Conservation (phyloP, 1,139 yeast species). For the Meyerozyma elateridarum region DNA sequence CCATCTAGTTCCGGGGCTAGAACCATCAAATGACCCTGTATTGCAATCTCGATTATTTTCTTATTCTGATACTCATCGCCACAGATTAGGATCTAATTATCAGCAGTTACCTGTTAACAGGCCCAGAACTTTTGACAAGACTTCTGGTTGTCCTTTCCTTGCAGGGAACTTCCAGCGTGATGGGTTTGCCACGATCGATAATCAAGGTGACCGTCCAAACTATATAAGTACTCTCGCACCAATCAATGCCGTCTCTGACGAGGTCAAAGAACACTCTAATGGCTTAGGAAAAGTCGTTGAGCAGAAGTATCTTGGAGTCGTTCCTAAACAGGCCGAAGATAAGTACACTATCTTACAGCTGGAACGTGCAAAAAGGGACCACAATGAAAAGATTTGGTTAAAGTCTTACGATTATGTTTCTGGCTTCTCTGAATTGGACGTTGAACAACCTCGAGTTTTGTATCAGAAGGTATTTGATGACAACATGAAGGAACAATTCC, state of each 20-base stretch:
- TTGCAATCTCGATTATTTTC: slow-evolving; percentile 55
- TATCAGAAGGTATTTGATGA: slow-evolving; percentile 33
- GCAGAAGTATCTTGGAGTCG: slow-evolving; percentile 24
- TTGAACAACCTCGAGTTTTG: slow-evolving; percentile 41
- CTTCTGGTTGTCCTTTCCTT: slow-evolving; percentile 25
- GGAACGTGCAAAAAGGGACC: slow-evolving; percentile 23
- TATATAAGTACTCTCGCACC: slow-evolving; percentile 23
- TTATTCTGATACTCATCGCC: slow-evolving; percentile 58
- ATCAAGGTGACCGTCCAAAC: slow-evolving; percentile 27
- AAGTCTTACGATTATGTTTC: slow-evolving; percentile 34
- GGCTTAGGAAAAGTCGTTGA: slow-evolving; percentile 18
- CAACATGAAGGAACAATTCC: slow-evolving; percentile 25
- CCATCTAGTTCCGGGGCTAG: slow-evolving; percentile 56
- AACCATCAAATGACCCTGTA: slow-evolving; percentile 57
- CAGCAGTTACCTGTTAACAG: slow-evolving; percentile 28
- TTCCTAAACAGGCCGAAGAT: slow-evolving; percentile 18
- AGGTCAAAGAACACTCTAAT: slow-evolving; percentile 12
- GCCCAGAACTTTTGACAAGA: slow-evolving; percentile 10
- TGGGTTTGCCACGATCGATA: slow-evolving; percentile 22
- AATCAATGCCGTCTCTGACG: slow-evolving; percentile 17
- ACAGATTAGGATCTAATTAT: slow-evolving; percentile 40
- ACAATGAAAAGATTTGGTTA: slow-evolving; percentile 33
- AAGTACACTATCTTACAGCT: slow-evolving; percentile 21
- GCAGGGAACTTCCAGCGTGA: slow-evolving; percentile 41
- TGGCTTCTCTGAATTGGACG: slow-evolving; percentile 36